Conservation (phyloP, 148 eudicot genomes). For the Suaeda aralocaspica region DNA sequence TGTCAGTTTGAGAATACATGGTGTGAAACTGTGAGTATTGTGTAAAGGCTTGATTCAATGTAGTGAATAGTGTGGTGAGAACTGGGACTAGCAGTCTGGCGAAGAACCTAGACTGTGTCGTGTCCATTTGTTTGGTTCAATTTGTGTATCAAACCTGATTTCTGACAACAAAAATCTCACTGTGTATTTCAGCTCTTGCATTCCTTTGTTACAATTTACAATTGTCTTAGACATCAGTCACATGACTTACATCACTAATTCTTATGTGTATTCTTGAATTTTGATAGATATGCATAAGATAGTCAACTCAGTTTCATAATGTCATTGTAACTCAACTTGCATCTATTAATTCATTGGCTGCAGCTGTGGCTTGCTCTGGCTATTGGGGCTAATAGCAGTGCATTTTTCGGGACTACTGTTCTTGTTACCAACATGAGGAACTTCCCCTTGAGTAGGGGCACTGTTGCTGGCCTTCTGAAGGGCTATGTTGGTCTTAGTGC, state of each 20-base stretch:
- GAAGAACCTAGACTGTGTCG: too few species aligned
- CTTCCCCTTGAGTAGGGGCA: constrained; percentile 89
- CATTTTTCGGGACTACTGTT: constrained; percentile 80
- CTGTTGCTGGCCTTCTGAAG: constrained; percentile 86
- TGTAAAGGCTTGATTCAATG: neutral
- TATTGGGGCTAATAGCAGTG: constrained; percentile 60
- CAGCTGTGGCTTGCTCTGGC: constrained; percentile 75
- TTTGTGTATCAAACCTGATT: too few species aligned
- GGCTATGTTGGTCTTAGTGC: constrained; percentile 87
- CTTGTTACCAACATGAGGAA: constrained; percentile 92
- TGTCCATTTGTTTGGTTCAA: too few species aligned
- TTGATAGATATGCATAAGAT: neutral
- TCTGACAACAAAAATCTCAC: neutral
- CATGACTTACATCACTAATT: neutral
- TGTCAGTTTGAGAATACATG: too few species aligned
- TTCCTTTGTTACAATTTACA: neutral
- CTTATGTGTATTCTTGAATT: neutral
- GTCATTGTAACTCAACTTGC: neutral
- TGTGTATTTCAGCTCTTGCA: neutral
- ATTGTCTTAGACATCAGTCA: neutral
- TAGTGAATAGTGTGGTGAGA: too few species aligned
- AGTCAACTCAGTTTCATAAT: neutral
- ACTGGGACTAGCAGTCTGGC: too few species aligned
- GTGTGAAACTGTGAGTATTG: neutral
- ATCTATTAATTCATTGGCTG: constrained; percentile 11